These are phyloP conservation scores for Heliamphora pulchella DNA, from an alignment of 179 eudicot species.

Conservation along the genomic window DNA sequence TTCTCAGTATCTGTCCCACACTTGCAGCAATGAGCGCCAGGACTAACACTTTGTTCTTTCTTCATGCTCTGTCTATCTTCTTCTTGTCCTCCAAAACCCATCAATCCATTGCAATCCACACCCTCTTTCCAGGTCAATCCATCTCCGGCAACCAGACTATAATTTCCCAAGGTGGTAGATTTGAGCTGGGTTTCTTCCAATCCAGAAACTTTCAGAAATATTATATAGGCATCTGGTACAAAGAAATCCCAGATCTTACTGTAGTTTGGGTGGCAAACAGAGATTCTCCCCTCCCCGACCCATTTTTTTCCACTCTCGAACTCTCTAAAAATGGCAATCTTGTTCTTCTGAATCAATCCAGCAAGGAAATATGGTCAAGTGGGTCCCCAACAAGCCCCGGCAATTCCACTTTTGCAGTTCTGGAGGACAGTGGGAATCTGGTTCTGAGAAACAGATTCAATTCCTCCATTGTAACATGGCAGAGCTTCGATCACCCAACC, in stretches of 20 bases:
- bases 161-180: slow-evolving; percentile 13
- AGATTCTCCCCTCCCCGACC: not conserved
- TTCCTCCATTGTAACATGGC: slow-evolving; percentile 5
- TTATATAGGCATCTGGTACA: slow-evolving; percentile 10
- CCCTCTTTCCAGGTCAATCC: slow-evolving; percentile 15
- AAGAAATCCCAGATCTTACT: not conserved
- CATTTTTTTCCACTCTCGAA: not conserved
- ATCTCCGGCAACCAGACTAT: not conserved
- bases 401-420: slow-evolving; percentile 14
- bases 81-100: not conserved
- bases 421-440: slow-evolving; percentile 21
- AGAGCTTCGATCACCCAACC: slow-evolving; percentile 10
- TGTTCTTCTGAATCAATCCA: not conserved
- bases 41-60: not conserved
- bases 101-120: slow-evolving; percentile 6
- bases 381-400: not conserved
- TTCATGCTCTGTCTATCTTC: not conserved
- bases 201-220: not conserved
- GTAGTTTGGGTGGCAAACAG: slow-evolving; percentile 7
- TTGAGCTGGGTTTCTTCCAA: not conserved
- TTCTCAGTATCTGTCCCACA: too few species aligned
- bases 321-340: slow-evolving; percentile 10
- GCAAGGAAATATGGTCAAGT: slow-evolving; percentile 4
- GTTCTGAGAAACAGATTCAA: slow-evolving; percentile 8
- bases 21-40: not conserved